Evolutionary conservation across 2,329 filamentous ascomycete species (phyloP), one percentile per base, ranked within the genome.

Genomic region (Hypocreales sp.): DNA sequence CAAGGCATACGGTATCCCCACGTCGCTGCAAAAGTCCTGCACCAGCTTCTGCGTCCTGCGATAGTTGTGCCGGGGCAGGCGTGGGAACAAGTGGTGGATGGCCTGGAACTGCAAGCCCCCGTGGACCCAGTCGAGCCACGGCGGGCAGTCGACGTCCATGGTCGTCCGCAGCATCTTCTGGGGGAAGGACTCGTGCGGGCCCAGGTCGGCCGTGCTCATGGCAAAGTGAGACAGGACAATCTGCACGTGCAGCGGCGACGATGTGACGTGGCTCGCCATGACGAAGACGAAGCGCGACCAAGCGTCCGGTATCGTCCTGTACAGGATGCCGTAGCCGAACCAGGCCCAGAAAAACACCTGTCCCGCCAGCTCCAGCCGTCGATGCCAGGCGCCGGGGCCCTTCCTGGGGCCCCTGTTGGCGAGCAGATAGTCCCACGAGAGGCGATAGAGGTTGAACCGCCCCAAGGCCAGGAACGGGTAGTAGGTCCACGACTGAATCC

Each of bases 161-260:
- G 84, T 92, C 1, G 84, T 93, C 39, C 86, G 75, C 24, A 93
- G 63, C 77, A 92, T 90, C 50, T 77, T 80, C 52, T 92, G 83
- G 1, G 84, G 73, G 49, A 93, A 93, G 0, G 80, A 90, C 48
- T 93, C 84, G 27, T 75, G 63, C 2, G 79, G 72, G 0, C 86
- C 86, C 9, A 93, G 62, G 41, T 93, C 82, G 8, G 80, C 68
- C 0, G 84, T 93, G 40, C 80, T 87, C 84, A 92, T 93, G 38
- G 81, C 81, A 51, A 92, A 93, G 52, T 93, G 84, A 3, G 80
- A 90, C 12, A 93, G 67, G 0, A 83, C 92, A 47, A 93, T 92
- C 49, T 93, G 84, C 8, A 87, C 68, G 48, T 93, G 84, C 27
- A 93, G 58, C 3, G 83, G 78, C 51, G 80, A 79, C 6, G 81